phyloP scores from a whole-genome alignment of 768 basidiomycete genomes.

The Termitomyces sp. region DNA sequence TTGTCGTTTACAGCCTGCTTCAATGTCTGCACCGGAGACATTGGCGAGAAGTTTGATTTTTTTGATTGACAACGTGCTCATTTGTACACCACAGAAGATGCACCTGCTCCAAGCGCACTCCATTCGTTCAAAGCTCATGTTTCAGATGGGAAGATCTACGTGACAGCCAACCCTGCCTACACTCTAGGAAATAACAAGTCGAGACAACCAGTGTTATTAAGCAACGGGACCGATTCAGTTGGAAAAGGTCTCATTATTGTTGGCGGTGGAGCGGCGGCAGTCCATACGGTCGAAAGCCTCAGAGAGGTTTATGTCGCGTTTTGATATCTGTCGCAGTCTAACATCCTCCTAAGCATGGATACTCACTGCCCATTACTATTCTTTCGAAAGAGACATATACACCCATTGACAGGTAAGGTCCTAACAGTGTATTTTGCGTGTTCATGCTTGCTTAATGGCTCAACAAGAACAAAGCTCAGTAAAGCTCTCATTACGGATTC shows the following conservation, averaged over 20 bases:
- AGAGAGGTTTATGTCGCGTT: constrained; percentile 51
- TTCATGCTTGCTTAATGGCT: not conserved
- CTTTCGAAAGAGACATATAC: constrained; percentile 74
- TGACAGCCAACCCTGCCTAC: constrained; percentile 60
- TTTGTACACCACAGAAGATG: constrained; percentile 58
- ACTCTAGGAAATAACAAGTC: constrained; percentile 65
- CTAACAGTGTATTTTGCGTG: not conserved
- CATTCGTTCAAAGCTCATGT: constrained; percentile 73
- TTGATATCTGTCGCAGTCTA: not conserved
- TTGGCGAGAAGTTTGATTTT: constrained; percentile 41
- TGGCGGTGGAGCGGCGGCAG: constrained; percentile 80
- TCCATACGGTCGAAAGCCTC: constrained; percentile 74
- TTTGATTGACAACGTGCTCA: not conserved
- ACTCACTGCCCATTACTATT: constrained; percentile 69
- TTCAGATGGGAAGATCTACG: constrained; percentile 68
- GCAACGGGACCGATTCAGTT: constrained; percentile 37
- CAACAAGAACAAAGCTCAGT: constrained; percentile 77
- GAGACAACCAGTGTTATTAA: constrained; percentile 52
- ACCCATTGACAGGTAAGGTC: constrained; percentile 73
- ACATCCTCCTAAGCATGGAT: constrained; percentile 54
- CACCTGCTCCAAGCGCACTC: constrained; percentile 75
- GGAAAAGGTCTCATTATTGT: constrained; percentile 75
- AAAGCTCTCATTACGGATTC: constrained; percentile 79
- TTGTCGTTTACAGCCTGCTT: constrained; percentile 61
- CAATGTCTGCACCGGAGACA: constrained; percentile 80